A percentile compares a stretch with the other conserved stretches of the same genome.
Evolutionary conservation across 2,329 filamentous ascomycete genomes (phyloP).

Genomic region (Fusarium sp.): DNA sequence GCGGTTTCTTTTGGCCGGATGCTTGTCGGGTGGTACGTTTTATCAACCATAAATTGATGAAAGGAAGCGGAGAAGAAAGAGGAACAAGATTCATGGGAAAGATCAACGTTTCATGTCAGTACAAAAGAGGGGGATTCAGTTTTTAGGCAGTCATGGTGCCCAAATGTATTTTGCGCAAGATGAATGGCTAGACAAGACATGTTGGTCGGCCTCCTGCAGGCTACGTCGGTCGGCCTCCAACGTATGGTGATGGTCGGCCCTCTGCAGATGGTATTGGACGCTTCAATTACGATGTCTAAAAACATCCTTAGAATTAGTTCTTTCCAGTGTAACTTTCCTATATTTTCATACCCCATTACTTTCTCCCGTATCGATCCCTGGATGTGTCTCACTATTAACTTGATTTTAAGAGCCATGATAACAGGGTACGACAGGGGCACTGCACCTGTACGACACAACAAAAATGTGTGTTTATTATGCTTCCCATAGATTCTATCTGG

Average conservation of each 20-base stretch:
- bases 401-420: not conserved
- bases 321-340: no score
- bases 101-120: no score
- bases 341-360: not conserved
- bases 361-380: rapidly evolving
- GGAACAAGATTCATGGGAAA: not conserved
- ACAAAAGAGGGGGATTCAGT: not conserved
- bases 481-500: not conserved
- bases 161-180: not conserved
- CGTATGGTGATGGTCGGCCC: not conserved
- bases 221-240: not conserved
- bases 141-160: not conserved
- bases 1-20: not conserved
- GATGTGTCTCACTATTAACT: not conserved
- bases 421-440: not conserved
- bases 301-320: not conserved
- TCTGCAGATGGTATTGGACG: not conserved
- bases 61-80: not conserved
- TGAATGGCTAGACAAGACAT: not conserved
- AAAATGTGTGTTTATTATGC: rapidly evolving
- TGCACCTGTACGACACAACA: not conserved
- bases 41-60: not conserved
- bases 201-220: not conserved
- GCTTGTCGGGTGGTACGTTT: not conserved
- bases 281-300: not conserved